Evolutionary conservation across 169 alveolate genomes (phyloP), one percentile per base, ranked within the genome.

Genomic region (Babesia ovis): DNA sequence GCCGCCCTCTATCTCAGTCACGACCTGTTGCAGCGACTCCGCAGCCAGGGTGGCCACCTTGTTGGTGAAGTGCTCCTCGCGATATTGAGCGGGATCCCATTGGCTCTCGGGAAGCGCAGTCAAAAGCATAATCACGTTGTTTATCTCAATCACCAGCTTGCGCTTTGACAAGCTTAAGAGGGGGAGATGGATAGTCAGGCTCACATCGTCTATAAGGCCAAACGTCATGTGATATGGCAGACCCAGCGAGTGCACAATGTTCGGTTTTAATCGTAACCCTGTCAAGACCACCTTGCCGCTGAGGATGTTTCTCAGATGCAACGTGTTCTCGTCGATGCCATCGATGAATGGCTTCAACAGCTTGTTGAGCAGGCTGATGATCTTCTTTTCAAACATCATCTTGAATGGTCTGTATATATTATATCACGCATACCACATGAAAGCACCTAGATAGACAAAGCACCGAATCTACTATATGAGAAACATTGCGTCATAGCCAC

Each of bases 261-360:
- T 50, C 51, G 83, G 85, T 57, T 69, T 80, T 54, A 85, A 62
- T 70, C 77, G 83, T 48, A 87, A 59, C 20, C 58, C 67, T 57
- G 67, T 83, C 58, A 86, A 45, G 11, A 68, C 84, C 35, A 86
- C 83, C 57, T 69, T 85, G 29, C 92, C 92, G 34, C 84, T 51
- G 57, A 77, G 60, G 32, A 83, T 66, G 39, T 68, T 74, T 37
- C 69, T 55, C 62, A 70, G 66, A 20, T 70, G 84, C 48, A 87
- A 73, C 77, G 88, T 85, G 27, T 71, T 64, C 64, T 68, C 57
- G 60, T 87, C 92, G 16, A 87, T 55, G 34, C 92, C 90, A 46
- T 72, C 93, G 37, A 85, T 66, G 55, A 37, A 87, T 27, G 89
- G 77, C 42, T 58, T 74, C 32, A 68, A 34, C 34, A 79, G 69